A percentile compares a stretch with the other conserved stretches of the same genome.
Conservation (phyloP, 345 rosid species). For the Dimocarpus longan region DNA sequence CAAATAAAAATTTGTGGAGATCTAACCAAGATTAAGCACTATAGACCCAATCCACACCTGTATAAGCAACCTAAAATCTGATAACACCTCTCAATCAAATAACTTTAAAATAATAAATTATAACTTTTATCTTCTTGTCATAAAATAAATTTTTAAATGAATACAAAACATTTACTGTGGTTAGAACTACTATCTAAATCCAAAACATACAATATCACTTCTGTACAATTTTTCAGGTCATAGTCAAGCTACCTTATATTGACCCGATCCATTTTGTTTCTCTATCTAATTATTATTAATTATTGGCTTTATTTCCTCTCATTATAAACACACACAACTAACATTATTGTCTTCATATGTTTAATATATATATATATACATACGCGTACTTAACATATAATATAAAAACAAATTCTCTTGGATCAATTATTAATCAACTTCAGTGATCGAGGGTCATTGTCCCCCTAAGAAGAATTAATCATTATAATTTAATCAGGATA, state of each 20-base stretch:
- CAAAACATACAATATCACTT: neutral
- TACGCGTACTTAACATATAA: neutral
- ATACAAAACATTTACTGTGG: no score
- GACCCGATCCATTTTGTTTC: neutral
- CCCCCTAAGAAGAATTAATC: neutral
- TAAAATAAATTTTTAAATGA: no score
- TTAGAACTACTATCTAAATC: no score
- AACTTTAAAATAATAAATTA: no score
- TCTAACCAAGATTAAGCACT: no score
- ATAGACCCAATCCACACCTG: no score
- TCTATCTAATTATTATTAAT: neutral
- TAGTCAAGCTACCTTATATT: neutral
- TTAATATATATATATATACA: neutral
- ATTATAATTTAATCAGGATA: neutral
- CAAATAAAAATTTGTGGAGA: no score
- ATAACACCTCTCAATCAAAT: no score
- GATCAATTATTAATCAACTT: neutral
- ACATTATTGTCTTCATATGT: neutral
- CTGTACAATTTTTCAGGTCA: neutral
- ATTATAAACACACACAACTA: neutral
- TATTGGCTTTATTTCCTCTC: neutral
- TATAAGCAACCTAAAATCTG: no score
- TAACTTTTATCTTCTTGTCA: no score
- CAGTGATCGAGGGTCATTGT: slow-evolving; percentile 5
- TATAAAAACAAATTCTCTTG: neutral